Conservation (phyloP, 192 early-diverging fungal species). For the Gonapodya prolifera region DNA sequence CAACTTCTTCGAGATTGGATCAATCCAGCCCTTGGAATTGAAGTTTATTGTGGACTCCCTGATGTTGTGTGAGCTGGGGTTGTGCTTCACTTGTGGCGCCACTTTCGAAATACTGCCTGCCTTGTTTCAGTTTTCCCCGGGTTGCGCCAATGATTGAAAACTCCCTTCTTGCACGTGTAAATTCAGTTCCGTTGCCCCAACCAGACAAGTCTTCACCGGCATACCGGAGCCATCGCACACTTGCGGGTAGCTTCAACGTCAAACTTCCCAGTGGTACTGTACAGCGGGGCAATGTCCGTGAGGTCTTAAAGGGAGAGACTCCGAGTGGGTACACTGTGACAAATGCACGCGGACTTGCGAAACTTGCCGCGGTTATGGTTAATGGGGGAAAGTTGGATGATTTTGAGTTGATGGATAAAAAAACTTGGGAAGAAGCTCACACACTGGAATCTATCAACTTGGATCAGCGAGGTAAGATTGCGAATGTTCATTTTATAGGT, state of each 20-base stretch:
- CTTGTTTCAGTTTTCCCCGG: slow-evolving; percentile 33
- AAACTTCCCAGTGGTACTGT: not conserved
- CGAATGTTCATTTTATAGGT: not conserved
- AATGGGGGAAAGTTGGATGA: not conserved
- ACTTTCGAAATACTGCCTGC: not conserved
- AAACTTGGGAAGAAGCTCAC: slow-evolving; percentile 4
- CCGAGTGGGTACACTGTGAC: not conserved
- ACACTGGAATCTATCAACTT: not conserved
- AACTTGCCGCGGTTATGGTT: not conserved
- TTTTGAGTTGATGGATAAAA: not conserved
- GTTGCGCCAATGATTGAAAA: slow-evolving; percentile 15
- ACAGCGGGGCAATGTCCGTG: not conserved
- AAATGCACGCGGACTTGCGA: not conserved
- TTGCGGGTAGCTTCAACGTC: not conserved
- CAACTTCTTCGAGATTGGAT: not conserved
- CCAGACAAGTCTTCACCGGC: not conserved
- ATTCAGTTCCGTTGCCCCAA: not conserved
- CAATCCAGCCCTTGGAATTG: not conserved
- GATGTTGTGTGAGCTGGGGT: not conserved
- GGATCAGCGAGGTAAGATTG: not conserved
- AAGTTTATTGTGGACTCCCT: slow-evolving; percentile 2
- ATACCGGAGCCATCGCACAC: not conserved
- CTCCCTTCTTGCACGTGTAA: not conserved
- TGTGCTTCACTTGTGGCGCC: not conserved
- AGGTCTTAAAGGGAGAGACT: not conserved